A percentile compares a stretch with the other conserved stretches of the same genome.
Conservation (phyloP, 73 alveolate genomes). For the Diophrys sp. region DNA sequence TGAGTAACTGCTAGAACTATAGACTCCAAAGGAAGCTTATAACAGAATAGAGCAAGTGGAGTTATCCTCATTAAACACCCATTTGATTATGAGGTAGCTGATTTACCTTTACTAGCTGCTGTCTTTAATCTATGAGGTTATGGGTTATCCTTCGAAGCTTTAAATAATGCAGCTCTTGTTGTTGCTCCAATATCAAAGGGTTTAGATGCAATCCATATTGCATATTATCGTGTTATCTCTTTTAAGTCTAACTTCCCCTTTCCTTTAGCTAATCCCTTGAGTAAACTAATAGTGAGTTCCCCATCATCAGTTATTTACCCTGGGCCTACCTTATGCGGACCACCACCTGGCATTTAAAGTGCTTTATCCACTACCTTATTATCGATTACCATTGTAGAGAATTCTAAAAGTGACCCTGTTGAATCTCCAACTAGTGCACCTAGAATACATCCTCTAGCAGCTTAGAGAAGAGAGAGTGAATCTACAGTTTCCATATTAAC, state of each 20-base stretch:
- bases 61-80: conserved; percentile 32
- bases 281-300: conserved; percentile 32
- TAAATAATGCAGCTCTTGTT: conserved; percentile 29
- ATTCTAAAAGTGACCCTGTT: conserved; percentile 49
- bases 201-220: conserved; percentile 40
- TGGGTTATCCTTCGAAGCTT: conserved; percentile 35
- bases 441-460: conserved; percentile 30
- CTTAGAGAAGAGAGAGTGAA: neutral
- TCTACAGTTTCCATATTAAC: no score
- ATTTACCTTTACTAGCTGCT: conserved; percentile 34
- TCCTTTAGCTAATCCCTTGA: conserved; percentile 23
- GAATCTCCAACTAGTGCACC: conserved; percentile 66
- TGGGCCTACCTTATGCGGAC: conserved; percentile 52
- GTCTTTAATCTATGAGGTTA: conserved; percentile 20
- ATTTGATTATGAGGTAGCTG: conserved; percentile 6
- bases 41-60: conserved; percentile 22
- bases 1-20: conserved; percentile 12
- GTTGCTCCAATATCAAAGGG: conserved; percentile 65
- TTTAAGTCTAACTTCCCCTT: conserved; percentile 31
- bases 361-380: conserved; percentile 25
- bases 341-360: conserved; percentile 54
- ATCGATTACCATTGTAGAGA: conserved; percentile 24
- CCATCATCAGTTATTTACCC: conserved; percentile 61
- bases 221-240: conserved; percentile 31
- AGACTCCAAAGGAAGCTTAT: conserved; percentile 5